phyloP scores from a whole-genome alignment of 2,329 filamentous ascomycete genomes.

The Penicillium sp. region DNA sequence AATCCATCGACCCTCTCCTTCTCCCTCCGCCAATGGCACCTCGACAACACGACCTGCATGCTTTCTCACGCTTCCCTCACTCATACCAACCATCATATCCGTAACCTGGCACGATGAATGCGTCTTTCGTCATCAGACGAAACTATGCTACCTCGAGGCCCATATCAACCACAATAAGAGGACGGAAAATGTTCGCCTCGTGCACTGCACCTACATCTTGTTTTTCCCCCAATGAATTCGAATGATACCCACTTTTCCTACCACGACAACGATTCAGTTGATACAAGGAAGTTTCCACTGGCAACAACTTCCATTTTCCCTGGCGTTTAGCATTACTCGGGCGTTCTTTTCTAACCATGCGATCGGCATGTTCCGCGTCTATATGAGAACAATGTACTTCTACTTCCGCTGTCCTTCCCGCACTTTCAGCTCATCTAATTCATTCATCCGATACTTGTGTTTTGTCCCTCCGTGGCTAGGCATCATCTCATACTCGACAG shows the following conservation, averaged over 20 bases:
- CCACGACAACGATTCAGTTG: conserved; percentile 6
- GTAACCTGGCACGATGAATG: neutral
- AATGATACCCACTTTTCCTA: conserved; percentile 25
- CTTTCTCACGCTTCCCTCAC: conserved; percentile 1
- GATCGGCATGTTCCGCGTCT: neutral
- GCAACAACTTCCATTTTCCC: neutral
- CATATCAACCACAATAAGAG: conserved; percentile 17
- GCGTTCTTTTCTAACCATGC: neutral
- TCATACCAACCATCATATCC: neutral
- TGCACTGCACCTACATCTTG: conserved; percentile 10
- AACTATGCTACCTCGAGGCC: conserved; percentile 11
- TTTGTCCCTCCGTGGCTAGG: neutral
- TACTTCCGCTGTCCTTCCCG: neutral
- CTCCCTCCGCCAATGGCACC: neutral
- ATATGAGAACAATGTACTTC: neutral
- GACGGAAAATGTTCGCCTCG: conserved; percentile 5
- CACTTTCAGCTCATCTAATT: neutral
- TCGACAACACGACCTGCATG: neutral
- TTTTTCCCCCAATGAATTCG: conserved; percentile 15
- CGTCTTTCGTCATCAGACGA: conserved; percentile 6
- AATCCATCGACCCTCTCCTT: no score
- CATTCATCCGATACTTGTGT: neutral
- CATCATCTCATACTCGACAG: no score
- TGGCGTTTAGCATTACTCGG: neutral
- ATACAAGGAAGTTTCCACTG: neutral